These are phyloP conservation scores for Salinomyces thailandicus DNA, from an alignment of 2,329 filamentous ascomycete species.

Conservation along the genomic window DNA sequence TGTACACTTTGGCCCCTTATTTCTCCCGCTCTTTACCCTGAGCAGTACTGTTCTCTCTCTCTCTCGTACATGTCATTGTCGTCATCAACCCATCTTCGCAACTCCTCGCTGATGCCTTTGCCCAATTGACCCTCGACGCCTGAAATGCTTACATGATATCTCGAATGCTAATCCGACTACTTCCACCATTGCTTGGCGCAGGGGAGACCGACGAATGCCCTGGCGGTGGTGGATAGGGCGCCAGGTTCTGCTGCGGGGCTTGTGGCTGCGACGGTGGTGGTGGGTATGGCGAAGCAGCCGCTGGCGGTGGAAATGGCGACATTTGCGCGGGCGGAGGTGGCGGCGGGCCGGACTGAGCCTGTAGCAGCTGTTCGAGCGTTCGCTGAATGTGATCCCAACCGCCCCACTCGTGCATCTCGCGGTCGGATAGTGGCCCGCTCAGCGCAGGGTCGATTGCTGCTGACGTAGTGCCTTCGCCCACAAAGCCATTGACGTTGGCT, in stretches of 20 bases:
- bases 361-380: slow-evolving; percentile 47
- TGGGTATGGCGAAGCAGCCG: slow-evolving; percentile 4
- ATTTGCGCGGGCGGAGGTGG: slow-evolving; percentile 10
- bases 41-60: background rate
- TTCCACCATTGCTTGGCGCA: slow-evolving; percentile 14
- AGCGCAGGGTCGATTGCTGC: slow-evolving; percentile 7
- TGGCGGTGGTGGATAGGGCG: slow-evolving; percentile 13
- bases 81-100: no score
- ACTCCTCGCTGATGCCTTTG: no score
- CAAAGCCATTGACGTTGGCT: slow-evolving; percentile 1
- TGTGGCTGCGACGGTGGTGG: slow-evolving; percentile 3
- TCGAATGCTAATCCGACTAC: slow-evolving; percentile 27
- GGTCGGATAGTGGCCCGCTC: slow-evolving; percentile 8
- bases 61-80: no score
- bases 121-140: no score
- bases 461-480: slow-evolving; percentile 3
- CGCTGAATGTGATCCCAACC: slow-evolving; percentile 69
- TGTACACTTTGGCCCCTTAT: no score
- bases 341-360: slow-evolving; percentile 30
- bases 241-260: background rate
- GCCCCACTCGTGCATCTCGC: slow-evolving; percentile 53
- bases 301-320: slow-evolving; percentile 9
- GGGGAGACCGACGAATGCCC: slow-evolving; percentile 9
- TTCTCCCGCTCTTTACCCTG: background rate
- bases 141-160: slow-evolving; percentile 29